Evolutionary conservation across 2,329 filamentous ascomycete genomes (phyloP).

Genomic region (Phoma herbarum): DNA sequence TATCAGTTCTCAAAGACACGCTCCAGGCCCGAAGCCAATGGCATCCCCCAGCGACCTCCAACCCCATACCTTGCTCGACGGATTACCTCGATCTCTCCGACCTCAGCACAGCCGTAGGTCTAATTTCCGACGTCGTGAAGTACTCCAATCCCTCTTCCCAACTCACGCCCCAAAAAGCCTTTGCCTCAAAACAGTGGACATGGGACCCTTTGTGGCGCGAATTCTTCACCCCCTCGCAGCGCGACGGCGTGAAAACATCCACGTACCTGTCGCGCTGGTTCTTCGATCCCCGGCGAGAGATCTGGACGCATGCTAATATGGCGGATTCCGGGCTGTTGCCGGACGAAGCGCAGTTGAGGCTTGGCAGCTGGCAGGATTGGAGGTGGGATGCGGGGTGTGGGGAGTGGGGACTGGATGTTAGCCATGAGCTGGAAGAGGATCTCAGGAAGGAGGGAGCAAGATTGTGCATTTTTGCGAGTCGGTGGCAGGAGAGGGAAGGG

Average conservation of each 20-base stretch:
- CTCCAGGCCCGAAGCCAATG: slow-evolving; percentile 4
- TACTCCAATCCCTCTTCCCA: neutral
- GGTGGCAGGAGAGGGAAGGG: slow-evolving; percentile 12
- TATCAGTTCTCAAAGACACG: neutral
- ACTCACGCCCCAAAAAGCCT: slow-evolving; percentile 5
- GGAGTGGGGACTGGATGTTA: slow-evolving; percentile 19
- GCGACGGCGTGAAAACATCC: neutral
- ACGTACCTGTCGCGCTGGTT: slow-evolving; percentile 13
- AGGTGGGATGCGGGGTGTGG: slow-evolving; percentile 11
- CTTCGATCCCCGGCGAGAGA: slow-evolving; percentile 6
- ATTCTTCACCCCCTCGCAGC: slow-evolving; percentile 5
- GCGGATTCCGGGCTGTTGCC: slow-evolving; percentile 9
- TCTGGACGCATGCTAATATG: slow-evolving; percentile 17
- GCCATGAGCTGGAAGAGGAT: slow-evolving; percentile 7
- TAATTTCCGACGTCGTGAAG: slow-evolving; percentile 7
- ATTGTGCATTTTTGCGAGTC: slow-evolving; percentile 14
- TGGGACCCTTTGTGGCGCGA: slow-evolving; percentile 21
- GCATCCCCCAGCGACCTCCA: neutral
- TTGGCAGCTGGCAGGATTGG: slow-evolving; percentile 17
- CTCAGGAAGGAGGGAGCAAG: neutral
- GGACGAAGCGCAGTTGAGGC: slow-evolving; percentile 13
- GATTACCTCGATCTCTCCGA: slow-evolving; percentile 17
- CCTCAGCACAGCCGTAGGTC: slow-evolving; percentile 5
- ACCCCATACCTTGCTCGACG: slow-evolving; percentile 10
- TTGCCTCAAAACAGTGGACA: neutral